Evolutionary conservation across 2,329 filamentous ascomycete species (phyloP).

Genomic region (Nothophoma quercina): DNA sequence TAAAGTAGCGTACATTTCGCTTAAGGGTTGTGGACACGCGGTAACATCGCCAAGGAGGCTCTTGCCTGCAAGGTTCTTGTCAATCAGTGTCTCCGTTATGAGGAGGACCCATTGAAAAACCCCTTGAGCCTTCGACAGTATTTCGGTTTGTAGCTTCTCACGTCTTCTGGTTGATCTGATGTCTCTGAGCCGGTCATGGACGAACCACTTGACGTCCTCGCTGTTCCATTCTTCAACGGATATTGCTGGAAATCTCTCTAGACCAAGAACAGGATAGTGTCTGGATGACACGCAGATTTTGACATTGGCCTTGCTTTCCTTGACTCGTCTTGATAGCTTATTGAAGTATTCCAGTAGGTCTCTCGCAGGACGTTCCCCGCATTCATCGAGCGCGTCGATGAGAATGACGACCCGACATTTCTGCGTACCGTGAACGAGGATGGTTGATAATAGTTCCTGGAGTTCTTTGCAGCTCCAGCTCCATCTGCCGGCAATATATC

Average conservation of each 20-base stretch:
- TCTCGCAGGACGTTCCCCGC: neutral
- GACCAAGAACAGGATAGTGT: neutral
- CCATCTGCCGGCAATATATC: too few species aligned
- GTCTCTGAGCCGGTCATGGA: neutral
- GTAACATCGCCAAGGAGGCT: too few species aligned
- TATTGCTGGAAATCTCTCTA: neutral
- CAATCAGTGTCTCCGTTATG: too few species aligned
- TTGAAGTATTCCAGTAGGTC: neutral
- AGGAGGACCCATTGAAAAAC: too few species aligned
- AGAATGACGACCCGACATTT: neutral
- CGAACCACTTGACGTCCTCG: neutral
- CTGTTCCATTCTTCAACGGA: neutral
- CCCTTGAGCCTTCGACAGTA: too few species aligned
- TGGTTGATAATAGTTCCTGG: too few species aligned
- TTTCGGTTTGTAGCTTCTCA: too few species aligned
- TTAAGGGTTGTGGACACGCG: too few species aligned
- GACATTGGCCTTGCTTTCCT: neutral
- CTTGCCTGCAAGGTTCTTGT: too few species aligned
- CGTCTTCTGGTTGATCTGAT: neutral
- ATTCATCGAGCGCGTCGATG: constrained; percentile 1
- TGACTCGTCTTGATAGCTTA: neutral
- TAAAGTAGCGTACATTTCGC: too few species aligned
- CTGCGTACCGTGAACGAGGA: too few species aligned
- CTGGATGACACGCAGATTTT: neutral
- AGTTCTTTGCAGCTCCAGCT: too few species aligned